Evolutionary conservation across 2,329 filamentous ascomycete species (phyloP).

Genomic region (Nannizziopsis arthrosporioides): DNA sequence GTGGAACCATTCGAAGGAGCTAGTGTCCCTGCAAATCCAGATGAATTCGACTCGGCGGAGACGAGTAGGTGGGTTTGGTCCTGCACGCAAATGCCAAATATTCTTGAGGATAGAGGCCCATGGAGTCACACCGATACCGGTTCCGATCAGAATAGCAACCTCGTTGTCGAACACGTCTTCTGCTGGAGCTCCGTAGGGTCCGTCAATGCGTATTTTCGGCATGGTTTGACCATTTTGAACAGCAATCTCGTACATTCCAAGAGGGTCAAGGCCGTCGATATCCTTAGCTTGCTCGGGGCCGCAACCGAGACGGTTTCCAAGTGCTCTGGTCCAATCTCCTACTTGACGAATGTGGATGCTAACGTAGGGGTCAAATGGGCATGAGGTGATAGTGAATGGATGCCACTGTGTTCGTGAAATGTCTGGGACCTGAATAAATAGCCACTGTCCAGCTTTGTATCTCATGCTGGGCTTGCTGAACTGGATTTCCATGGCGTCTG

Average conservation of each 20-base stretch:
- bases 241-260: constrained; percentile 96
- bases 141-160: constrained; percentile 64
- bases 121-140: constrained; percentile 75
- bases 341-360: constrained; percentile 93
- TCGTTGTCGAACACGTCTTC: constrained; percentile 97
- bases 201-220: constrained; percentile 81
- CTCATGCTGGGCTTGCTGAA: constrained; percentile 93
- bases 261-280: constrained; percentile 79
- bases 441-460: constrained; percentile 97
- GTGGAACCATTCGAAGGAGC: constrained; percentile 98
- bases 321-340: constrained; percentile 84
- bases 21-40: constrained; percentile 94
- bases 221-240: constrained; percentile 86
- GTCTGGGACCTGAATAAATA: constrained; percentile 86
- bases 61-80: constrained; percentile 76
- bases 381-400: constrained; percentile 97
- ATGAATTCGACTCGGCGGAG: constrained; percentile 95
- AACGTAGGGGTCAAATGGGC: constrained; percentile 88
- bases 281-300: constrained; percentile 77
- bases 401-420: constrained; percentile 92
- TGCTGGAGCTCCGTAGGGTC: constrained; percentile 89
- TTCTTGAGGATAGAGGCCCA: constrained; percentile 88
- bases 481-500: constrained; percentile 91
- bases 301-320: constrained; percentile 92
- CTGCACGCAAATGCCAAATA: constrained; percentile 90